Evolutionary conservation across 805 yeast species (phyloP).

Genomic region (Suhomyces sp.): DNA sequence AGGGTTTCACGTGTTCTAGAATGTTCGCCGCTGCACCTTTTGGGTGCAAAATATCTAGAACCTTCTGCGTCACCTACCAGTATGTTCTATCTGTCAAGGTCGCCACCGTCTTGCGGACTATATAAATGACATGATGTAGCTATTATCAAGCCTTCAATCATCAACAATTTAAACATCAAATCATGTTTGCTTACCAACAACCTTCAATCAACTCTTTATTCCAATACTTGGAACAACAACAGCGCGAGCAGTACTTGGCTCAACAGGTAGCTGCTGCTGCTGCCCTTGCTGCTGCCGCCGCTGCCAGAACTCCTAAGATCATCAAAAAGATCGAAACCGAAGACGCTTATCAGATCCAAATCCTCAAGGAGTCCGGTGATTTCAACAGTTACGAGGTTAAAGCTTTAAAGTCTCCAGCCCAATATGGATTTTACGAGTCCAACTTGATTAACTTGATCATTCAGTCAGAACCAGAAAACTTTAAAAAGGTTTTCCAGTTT

Average conservation of each 20-base stretch:
- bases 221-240: constrained; percentile 3
- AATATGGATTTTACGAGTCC: background rate
- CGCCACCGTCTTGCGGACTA: background rate
- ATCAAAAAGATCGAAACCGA: constrained; percentile 36
- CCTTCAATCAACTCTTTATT: constrained; percentile 30
- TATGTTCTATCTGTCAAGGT: background rate
- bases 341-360: constrained; percentile 33
- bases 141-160: no score
- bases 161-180: background rate
- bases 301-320: constrained; percentile 22
- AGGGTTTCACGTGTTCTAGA: background rate
- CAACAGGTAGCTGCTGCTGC: constrained; percentile 1
- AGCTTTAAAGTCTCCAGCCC: constrained; percentile 1
- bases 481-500: constrained; percentile 31
- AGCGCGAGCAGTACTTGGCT: constrained; percentile 5
- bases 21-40: background rate
- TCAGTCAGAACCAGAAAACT: constrained; percentile 24
- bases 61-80: background rate
- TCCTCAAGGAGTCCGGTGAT: constrained; percentile 32
- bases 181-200: constrained; percentile 7
- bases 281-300: background rate
- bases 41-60: constrained; percentile 5
- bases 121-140: background rate
- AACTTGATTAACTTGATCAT: constrained; percentile 17
- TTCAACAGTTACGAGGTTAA: constrained; percentile 19